Conservation (phyloP, 129 eudicot genomes). For the Centaurea solstitialis region DNA sequence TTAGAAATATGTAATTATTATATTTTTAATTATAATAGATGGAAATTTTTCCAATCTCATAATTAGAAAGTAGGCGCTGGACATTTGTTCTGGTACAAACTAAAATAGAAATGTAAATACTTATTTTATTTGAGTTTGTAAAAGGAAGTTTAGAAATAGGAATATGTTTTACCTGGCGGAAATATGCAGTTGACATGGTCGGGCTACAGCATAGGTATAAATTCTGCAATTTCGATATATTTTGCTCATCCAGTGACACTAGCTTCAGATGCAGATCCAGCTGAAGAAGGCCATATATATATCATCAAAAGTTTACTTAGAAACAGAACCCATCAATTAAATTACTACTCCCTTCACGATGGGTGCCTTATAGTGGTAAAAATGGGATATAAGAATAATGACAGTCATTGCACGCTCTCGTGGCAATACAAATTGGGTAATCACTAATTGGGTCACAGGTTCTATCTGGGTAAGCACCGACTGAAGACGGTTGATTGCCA, state of each 20-base stretch:
- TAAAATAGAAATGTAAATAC: neutral
- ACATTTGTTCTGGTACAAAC: neutral
- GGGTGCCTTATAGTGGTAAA: neutral
- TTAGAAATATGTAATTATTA: neutral
- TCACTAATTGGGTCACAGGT: neutral
- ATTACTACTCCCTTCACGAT: conserved; percentile 4
- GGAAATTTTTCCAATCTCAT: neutral
- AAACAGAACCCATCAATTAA: neutral
- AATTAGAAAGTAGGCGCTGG: neutral
- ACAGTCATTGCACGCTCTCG: neutral
- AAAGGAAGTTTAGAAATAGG: neutral
- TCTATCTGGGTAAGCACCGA: neutral
- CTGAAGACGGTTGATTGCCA: neutral
- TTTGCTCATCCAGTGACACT: conserved; percentile 54
- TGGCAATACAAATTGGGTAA: neutral
- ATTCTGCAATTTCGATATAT: conserved; percentile 43
- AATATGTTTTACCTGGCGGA: conserved; percentile 49
- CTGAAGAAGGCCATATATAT: conserved; percentile 50
- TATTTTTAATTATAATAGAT: neutral
- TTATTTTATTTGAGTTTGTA: neutral
- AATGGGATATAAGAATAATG: neutral
- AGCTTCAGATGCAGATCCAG: conserved; percentile 49
- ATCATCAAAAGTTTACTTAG: neutral
- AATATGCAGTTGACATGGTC: conserved; percentile 31
- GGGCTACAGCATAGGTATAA: conserved; percentile 60